These are phyloP conservation scores for Clarireedia monteithiana DNA, from an alignment of 2,329 filamentous ascomycete species.

Conservation along the genomic window DNA sequence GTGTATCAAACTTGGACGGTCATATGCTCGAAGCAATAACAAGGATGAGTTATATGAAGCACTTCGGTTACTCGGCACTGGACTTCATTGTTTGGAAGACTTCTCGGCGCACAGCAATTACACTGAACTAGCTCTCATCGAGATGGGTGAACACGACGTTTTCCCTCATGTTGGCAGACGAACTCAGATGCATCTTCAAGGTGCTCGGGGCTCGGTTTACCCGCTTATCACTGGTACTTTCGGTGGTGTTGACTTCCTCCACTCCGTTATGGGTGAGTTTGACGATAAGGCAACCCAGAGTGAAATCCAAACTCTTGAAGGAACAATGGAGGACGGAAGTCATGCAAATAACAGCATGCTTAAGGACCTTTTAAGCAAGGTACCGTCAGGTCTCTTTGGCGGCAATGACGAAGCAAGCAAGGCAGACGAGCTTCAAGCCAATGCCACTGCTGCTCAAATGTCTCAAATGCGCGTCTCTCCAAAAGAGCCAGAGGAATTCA, in stretches of 20 bases:
- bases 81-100: slow-evolving; percentile 84
- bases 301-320: slow-evolving; percentile 82
- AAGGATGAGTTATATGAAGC: slow-evolving; percentile 82
- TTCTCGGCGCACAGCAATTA: slow-evolving; percentile 95
- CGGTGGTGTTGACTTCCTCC: slow-evolving; percentile 88
- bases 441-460: slow-evolving; percentile 68
- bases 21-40: slow-evolving; percentile 57
- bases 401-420: slow-evolving; percentile 66
- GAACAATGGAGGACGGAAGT: slow-evolving; percentile 61
- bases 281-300: slow-evolving; percentile 87
- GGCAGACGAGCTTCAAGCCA: slow-evolving; percentile 71
- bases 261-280: slow-evolving; percentile 73
- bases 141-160: slow-evolving; percentile 70
- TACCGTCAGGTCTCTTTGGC: slow-evolving; percentile 75
- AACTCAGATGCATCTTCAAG: slow-evolving; percentile 63
- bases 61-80: slow-evolving; percentile 78
- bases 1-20: slow-evolving; percentile 73
- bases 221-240: slow-evolving; percentile 88
- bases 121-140: slow-evolving; percentile 77
- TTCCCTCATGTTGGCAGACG: slow-evolving; percentile 81
- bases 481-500: slow-evolving; percentile 76
- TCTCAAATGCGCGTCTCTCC: slow-evolving; percentile 67
- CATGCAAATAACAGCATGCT: slow-evolving; percentile 65
- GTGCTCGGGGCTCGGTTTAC: slow-evolving; percentile 60
- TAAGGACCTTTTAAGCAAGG: slow-evolving; percentile 70